A percentile compares a stretch with the other conserved stretches of the same genome.
phyloP scores from a whole-genome alignment of 768 basidiomycete species.

The Crucibulum laeve region DNA sequence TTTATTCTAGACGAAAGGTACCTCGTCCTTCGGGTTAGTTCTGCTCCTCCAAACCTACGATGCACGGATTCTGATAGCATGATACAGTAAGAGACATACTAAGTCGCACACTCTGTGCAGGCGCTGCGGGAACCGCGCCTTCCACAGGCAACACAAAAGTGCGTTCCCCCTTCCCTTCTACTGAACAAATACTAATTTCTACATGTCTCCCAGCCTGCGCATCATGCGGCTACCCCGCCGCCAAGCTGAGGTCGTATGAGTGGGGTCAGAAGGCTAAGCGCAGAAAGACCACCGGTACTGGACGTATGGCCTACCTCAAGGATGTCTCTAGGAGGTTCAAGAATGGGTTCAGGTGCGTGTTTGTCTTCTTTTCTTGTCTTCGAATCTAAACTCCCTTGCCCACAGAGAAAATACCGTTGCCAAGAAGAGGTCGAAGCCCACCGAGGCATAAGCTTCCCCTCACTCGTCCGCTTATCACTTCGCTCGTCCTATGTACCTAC shows the following conservation, averaged over 20 bases:
- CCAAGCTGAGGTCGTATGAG: conserved; percentile 93
- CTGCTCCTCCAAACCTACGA: not conserved
- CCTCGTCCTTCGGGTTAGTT: conserved; percentile 91
- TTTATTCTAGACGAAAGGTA: conserved; percentile 82
- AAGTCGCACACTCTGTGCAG: conserved; percentile 97
- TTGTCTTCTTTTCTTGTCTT: not conserved
- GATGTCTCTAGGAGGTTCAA: conserved; percentile 93
- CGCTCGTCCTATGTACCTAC: not conserved
- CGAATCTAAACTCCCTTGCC: not conserved
- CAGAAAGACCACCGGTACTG: conserved; percentile 98
- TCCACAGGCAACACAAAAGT: conserved; percentile 99
- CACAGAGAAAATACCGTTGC: conserved; percentile 85
- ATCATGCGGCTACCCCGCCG: conserved; percentile 94
- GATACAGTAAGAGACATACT: conserved; percentile 87
- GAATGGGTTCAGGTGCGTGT: conserved; percentile 87
- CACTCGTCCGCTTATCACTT: not conserved
- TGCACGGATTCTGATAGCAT: conserved; percentile 5
- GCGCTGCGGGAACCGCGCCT: conserved; percentile 91
- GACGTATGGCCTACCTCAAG: conserved; percentile 93
- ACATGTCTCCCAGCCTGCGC: conserved; percentile 64
- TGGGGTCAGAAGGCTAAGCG: conserved; percentile 99
- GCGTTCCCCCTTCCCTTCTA: conserved; percentile 21
- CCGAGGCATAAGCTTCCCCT: conserved; percentile 29
- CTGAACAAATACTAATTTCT: not conserved
- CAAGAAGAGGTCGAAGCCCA: conserved; percentile 69